Evolutionary conservation across 2,329 filamentous ascomycete species (phyloP), one percentile per base, ranked within the genome.

Genomic region (Fusarium nematophilum): DNA sequence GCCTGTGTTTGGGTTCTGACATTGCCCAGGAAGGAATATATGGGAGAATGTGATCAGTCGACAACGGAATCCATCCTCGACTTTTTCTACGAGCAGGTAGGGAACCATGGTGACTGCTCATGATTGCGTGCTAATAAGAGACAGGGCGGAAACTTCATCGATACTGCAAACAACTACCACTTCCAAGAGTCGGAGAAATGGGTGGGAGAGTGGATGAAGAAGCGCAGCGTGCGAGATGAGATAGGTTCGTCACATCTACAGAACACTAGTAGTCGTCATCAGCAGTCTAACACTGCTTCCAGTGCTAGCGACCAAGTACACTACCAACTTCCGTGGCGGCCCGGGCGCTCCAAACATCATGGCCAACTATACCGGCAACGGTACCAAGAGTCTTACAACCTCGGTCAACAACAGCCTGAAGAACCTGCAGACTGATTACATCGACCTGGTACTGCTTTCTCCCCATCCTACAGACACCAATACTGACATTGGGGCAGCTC

Each of bases 291-390:
- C 26, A 11, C 18, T 39, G 9, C 3, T n/a, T 44, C 3, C 30
- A 82, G 87, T 91, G 13, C 78, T 91, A 48, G 87, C 89, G 1
- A 91, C 88, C 51, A 92, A 92, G 70, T 90, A 81, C 71, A 86
- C 85, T 1, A 87, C 83, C 18, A 83, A 83, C 67, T 90, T 82
- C 72, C 76, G 75, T 18, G 64, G 75, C n/a, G 78, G 79, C 2
- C 73, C 70, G 2, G 72, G 76, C 9, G 72, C 73, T 10, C 70
- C 75, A 5, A 73, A 78, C 15, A 79, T 84, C 57, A 77, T 77
- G 66, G 79, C 79, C 62, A 87, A 86, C 66, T 81, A 71, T 53
- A 76, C 75, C 18, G 88, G 88, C 2, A 89, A 90, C 67, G 81
- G 83, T 14, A 77, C 83, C 34, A 91, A 90, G 75, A 86, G 81